Base-by-base conservation (phyloP, 257 asterid species). In the Verbascum thapsus region DNA sequence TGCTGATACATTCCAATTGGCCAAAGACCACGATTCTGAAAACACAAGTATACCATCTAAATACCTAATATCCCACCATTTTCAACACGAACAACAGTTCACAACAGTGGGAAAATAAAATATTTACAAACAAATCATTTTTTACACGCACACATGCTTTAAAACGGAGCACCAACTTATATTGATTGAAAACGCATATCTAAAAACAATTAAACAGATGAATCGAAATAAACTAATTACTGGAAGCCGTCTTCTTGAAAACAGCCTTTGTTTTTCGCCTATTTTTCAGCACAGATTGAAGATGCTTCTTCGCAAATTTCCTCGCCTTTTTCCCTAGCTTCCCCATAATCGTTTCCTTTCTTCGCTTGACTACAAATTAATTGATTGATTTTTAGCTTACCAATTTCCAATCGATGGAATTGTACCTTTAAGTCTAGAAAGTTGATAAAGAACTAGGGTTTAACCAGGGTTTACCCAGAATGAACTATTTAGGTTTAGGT, bases 261-360 rank as follows among this genome's bases (percentile, higher is more conserved):
- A 79, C 51, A 70, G 85, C 85, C 72, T 90, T 90, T 1, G 80
- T 74, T 75, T 90, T 88, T 32, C 98, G 83, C 75, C 94, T 77
- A 47, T 71, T 74, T 61, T 74, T 82, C 73, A 82, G 84, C 53
- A 90, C 95, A 0, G 95, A 82, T 58, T 78, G 97, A 49, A 94
- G 95, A 76, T 94, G 79, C 85, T 88, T 94, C 85, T 90, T 87
- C 60, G 99, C 95, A 43, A 90, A 94, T 61, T 94, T 94, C 71
- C 99, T 78, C 19, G 96, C 98, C 74, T 85, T 94, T 85, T 85
- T 90, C 60, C 99, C 95, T 8, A 94, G 80, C 76, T 94, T 94
- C 64, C 88, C 95, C 96, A 90, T 89, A 39, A 52, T 7, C n/a
- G n/a, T n/a, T n/a, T n/a, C n/a, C 43, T 56, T 61, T 5, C 26